Conservation (phyloP, 768 basidiomycete species). For the Mycena filopes region DNA sequence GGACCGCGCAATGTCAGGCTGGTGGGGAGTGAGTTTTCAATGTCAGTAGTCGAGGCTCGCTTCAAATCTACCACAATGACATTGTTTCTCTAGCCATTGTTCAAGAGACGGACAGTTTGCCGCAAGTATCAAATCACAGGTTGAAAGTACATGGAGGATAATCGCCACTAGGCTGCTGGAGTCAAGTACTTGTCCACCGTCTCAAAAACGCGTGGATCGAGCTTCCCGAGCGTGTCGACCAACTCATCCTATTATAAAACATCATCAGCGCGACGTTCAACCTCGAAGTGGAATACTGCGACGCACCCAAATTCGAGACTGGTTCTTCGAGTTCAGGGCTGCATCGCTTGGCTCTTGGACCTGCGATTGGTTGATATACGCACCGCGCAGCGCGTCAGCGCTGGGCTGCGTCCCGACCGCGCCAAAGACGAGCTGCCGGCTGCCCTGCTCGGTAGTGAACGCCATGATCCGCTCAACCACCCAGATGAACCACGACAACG, state of each 20-base stretch:
- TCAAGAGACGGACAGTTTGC: too few species aligned
- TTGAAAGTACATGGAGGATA: too few species aligned
- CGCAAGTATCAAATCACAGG: too few species aligned
- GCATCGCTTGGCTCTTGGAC: slow-evolving; percentile 36
- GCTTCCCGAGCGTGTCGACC: slow-evolving; percentile 31
- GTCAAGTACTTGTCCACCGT: slow-evolving; percentile 32
- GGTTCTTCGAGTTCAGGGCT: slow-evolving; percentile 21
- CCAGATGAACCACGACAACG: not conserved
- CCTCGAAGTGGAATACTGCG: too few species aligned
- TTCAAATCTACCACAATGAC: too few species aligned
- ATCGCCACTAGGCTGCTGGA: too few species aligned
- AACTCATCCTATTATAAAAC: slow-evolving; percentile 30
- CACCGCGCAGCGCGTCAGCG: slow-evolving; percentile 30
- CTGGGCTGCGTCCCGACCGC: too few species aligned
- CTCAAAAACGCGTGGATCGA: slow-evolving; percentile 31
- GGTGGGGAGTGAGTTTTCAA: too few species aligned
- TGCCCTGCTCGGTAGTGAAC: slow-evolving; percentile 36
- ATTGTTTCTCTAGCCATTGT: too few species aligned
- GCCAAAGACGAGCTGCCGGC: slow-evolving; percentile 34
- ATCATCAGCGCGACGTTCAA: too few species aligned
- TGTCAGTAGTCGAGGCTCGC: too few species aligned
- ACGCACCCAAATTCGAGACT: slow-evolving; percentile 33
- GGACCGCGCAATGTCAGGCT: too few species aligned
- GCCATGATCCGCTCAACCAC: slow-evolving; percentile 23
- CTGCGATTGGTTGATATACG: slow-evolving; percentile 23